Evolutionary conservation across 306 rosid species (phyloP).

Genomic region (Trifolium pratense): DNA sequence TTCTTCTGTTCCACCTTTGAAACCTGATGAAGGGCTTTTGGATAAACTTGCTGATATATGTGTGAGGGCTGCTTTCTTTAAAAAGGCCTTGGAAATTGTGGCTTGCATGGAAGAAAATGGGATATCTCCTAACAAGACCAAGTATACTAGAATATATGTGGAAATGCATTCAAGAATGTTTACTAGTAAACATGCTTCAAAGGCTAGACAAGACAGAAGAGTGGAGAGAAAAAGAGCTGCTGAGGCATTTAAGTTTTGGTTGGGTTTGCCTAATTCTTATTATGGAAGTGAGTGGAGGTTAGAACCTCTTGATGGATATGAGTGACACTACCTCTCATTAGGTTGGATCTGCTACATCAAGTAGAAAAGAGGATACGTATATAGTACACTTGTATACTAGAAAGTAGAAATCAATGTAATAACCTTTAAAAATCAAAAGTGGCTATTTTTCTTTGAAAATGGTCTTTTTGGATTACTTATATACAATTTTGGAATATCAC

Average conservation of each 20-base stretch:
- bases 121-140: constrained; percentile 90
- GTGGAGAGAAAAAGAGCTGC: constrained; percentile 91
- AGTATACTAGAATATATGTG: constrained; percentile 89
- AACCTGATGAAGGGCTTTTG: constrained; percentile 89
- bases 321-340: constrained; percentile 45
- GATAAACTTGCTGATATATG: constrained; percentile 94
- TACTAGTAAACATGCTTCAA: constrained; percentile 94
- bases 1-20: constrained; percentile 66
- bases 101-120: constrained; percentile 99
- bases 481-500: not conserved
- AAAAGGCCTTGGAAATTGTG: constrained; percentile 89
- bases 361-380: constrained; percentile 1
- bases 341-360: constrained; percentile 31
- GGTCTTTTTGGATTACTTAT: constrained; percentile 6
- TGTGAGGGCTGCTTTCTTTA: constrained; percentile 94
- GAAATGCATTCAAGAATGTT: constrained; percentile 99
- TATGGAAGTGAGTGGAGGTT: constrained; percentile 97
- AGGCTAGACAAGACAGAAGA: constrained; percentile 91
- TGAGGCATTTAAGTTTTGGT: constrained; percentile 98
- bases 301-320: constrained; percentile 70
- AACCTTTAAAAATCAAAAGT: not conserved
- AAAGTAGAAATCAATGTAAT: constrained; percentile 28
- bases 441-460: constrained; percentile 11
- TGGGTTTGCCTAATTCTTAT: constrained; percentile 94
- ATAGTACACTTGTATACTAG: not conserved